Conservation (phyloP, 345 rosid species). For the Salix arbutifolia region DNA sequence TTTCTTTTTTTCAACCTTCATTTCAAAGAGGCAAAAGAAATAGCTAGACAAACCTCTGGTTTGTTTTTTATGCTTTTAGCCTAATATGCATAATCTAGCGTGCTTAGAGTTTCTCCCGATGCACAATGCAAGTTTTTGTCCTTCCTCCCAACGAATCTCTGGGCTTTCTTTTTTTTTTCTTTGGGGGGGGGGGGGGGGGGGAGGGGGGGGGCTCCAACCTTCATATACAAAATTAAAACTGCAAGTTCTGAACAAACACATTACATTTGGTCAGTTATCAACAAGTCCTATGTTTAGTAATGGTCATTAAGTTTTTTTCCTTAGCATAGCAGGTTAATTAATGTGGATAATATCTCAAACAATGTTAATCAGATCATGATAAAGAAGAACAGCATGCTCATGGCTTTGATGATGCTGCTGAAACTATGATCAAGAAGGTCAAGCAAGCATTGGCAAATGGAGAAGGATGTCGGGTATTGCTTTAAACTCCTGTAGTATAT, state of each 20-base stretch:
- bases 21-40: constrained; percentile 1
- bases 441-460: constrained; percentile 77
- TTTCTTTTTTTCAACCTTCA: neutral
- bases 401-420: constrained; percentile 77
- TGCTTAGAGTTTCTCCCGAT: constrained; percentile 88
- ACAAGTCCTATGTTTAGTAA: neutral
- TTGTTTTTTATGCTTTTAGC: constrained; percentile 91
- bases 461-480: constrained; percentile 95
- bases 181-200: no score
- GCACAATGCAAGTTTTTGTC: constrained; percentile 93
- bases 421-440: constrained; percentile 82
- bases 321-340: neutral
- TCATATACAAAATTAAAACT: no score
- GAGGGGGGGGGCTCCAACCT: no score
- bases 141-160: constrained; percentile 94
- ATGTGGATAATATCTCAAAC: neutral
- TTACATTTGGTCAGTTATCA: no score
- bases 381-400: constrained; percentile 49
- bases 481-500: neutral
- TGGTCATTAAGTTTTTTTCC: neutral
- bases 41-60: constrained; percentile 65
- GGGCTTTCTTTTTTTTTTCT: no score
- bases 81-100: constrained; percentile 86
- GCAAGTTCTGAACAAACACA: no score
- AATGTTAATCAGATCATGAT: constrained; percentile 45